These are phyloP conservation scores for Euphorbia tirucalli DNA, from an alignment of 345 rosid genomes.

Conservation along the genomic window DNA sequence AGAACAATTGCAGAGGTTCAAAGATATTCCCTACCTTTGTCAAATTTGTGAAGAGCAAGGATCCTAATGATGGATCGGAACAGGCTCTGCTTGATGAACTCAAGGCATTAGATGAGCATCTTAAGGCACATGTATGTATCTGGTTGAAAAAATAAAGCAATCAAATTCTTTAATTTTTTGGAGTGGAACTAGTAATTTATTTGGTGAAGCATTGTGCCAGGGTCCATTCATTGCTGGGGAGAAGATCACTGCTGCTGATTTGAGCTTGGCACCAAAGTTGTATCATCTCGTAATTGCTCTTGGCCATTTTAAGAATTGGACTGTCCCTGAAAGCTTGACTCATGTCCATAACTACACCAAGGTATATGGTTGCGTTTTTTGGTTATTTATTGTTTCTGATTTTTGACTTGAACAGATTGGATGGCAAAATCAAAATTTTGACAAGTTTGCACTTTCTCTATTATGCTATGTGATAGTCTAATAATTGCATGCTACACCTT, in stretches of 20 bases:
- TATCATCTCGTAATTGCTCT: conserved; percentile 82
- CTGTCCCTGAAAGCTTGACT: conserved; percentile 60
- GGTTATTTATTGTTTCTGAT: neutral
- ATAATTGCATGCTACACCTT: too few species aligned
- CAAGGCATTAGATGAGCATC: conserved; percentile 78
- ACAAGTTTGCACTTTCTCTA: neutral
- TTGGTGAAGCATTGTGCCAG: conserved; percentile 25
- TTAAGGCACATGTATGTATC: conserved; percentile 52
- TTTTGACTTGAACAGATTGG: neutral
- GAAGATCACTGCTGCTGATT: conserved; percentile 67
- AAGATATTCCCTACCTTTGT: conserved; percentile 59
- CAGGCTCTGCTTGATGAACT: conserved; percentile 72
- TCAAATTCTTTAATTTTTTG: conserved; percentile 6
- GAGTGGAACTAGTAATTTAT: neutral
- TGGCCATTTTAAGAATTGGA: conserved; percentile 86
- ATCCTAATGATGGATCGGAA: conserved; percentile 69
- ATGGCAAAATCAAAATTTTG: neutral
- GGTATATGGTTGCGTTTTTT: conserved; percentile 26
- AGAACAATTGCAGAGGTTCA: conserved; percentile 48
- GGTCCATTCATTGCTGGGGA: conserved; percentile 85
- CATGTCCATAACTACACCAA: conserved; percentile 59
- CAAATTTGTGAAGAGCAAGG: conserved; percentile 81
- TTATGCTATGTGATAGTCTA: too few species aligned
- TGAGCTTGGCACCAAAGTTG: conserved; percentile 86
- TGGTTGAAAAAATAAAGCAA: conserved; percentile 6